Percentiles rank a stretch among this genome's conserved stretches.
These are phyloP conservation scores for Apiospora sp. DNA, from an alignment of 2,329 filamentous ascomycete genomes.

Conservation along the genomic window DNA sequence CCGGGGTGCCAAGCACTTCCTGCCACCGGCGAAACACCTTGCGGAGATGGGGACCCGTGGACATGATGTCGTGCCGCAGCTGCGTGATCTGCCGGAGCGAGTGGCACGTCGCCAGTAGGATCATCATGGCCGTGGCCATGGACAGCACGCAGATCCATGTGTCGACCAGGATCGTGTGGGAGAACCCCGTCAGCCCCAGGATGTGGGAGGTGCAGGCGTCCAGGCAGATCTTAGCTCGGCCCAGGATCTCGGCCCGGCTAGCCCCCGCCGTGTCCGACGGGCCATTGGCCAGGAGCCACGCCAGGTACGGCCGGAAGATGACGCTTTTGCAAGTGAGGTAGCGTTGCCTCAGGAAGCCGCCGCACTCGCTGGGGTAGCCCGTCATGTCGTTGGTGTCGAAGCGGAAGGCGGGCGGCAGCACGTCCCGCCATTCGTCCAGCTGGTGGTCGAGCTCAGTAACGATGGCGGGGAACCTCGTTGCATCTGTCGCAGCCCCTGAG, in stretches of 20 bases:
- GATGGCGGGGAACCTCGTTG: constrained; percentile 54
- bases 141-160: constrained; percentile 63
- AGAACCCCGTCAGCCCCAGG: constrained; percentile 54
- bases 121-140: constrained; percentile 59
- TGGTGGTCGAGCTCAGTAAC: constrained; percentile 58
- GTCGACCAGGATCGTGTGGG: constrained; percentile 60
- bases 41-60: constrained; percentile 51
- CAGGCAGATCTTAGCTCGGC: constrained; percentile 49
- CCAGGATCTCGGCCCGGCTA: constrained; percentile 35
- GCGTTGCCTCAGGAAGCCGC: constrained; percentile 57
- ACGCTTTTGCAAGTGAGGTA: constrained; percentile 61
- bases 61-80: constrained; percentile 47
- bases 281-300: constrained; percentile 53
- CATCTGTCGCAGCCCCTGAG: constrained; percentile 53
- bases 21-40: constrained; percentile 53
- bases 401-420: constrained; percentile 51
- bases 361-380: constrained; percentile 48
- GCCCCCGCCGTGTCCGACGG: constrained; percentile 29
- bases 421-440: constrained; percentile 57
- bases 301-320: constrained; percentile 60
- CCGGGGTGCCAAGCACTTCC: constrained; percentile 45
- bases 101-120: constrained; percentile 54
- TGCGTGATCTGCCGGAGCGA: constrained; percentile 47
- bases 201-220: constrained; percentile 59
- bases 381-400: constrained; percentile 43